These are phyloP conservation scores for Candida vartiovaarae DNA, from an alignment of 805 yeast genomes.

Conservation along the genomic window DNA sequence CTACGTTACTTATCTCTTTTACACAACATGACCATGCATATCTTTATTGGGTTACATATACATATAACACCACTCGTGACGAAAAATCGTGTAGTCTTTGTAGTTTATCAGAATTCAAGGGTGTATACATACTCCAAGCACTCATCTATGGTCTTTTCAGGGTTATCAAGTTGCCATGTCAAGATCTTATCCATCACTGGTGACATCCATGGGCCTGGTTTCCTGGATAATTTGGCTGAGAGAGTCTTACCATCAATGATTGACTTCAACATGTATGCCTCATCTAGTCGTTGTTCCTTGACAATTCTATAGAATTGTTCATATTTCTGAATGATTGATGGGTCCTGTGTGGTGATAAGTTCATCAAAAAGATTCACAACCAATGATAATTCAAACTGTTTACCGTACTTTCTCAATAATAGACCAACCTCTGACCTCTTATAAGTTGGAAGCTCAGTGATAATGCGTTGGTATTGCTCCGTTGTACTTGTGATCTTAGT, in stretches of 20 bases:
- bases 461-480: slow-evolving; percentile 21
- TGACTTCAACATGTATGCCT: slow-evolving; percentile 48
- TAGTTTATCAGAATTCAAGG: too few species aligned
- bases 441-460: slow-evolving; percentile 24
- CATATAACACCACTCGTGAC: too few species aligned
- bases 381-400: slow-evolving; percentile 40
- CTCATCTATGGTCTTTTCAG: slow-evolving; percentile 45
- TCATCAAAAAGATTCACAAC: slow-evolving; percentile 22
- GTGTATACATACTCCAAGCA: slow-evolving; percentile 28
- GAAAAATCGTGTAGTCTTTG: too few species aligned
- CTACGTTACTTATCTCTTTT: too few species aligned
- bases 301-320: slow-evolving; percentile 13
- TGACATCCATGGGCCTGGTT: slow-evolving; percentile 88
- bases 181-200: slow-evolving; percentile 47
- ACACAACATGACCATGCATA: too few species aligned
- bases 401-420: slow-evolving; percentile 46
- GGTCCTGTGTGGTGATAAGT: slow-evolving; percentile 1
- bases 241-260: slow-evolving; percentile 72
- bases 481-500: slow-evolving; percentile 35
- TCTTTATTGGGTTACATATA: too few species aligned
- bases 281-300: slow-evolving; percentile 8
- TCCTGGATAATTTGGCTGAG: slow-evolving; percentile 39
- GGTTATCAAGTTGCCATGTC: slow-evolving; percentile 75
- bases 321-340: slow-evolving; percentile 5
- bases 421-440: slow-evolving; percentile 55